Base-by-base conservation (phyloP, 2,329 filamentous ascomycete species). In the Venturia nashicola region DNA sequence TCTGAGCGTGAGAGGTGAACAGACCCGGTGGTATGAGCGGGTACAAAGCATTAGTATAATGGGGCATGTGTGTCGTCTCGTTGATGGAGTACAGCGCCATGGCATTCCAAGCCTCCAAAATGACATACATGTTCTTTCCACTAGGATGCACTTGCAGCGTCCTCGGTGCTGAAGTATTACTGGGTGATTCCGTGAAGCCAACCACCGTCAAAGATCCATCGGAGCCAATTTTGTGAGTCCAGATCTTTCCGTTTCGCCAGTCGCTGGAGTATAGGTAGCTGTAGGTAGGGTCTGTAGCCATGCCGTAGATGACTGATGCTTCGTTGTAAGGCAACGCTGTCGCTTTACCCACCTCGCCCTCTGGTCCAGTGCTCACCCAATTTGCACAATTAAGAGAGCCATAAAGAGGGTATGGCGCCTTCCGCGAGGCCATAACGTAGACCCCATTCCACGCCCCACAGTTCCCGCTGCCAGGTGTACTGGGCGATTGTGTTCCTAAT, bases 91-190 rank as follows among this genome's bases (percentile, higher is more conserved):
- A 96, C 70, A 91, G 87, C 73, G 86, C 90, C 65, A 96, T 77
- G 61, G 87, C 80, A 77, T 96, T 96, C 64, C 90, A 90, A 18
- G 86, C 87, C 76, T 96, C 91, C 89, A 94, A 95, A 69, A 96
- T 80, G 9, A 84, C 90, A 76, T 95, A 95, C 65, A 96, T 81
- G 74, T 91, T 91, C 65, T 86, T 83, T 23, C 89, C 90, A 1
- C 83, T 83, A 3, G 87, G 87, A 74, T 93, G 89, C 72, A 95
- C 87, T 69, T 90, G 89, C 14, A 95, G 89, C 91, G 91, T 95
- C 71, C 91, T 84, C 16, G 91, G 91, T 73, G 94, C 90, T 74
- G 95, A 90, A 66, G 81, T 81, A 3, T 83, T 76, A 57, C 81
- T 80, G 0, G 90, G 89, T 36, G 90, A 90, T 66, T 88, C 83